phyloP scores from a whole-genome alignment of 2,329 filamentous ascomycete genomes.

The Mycosphaerelloides madeirae region DNA sequence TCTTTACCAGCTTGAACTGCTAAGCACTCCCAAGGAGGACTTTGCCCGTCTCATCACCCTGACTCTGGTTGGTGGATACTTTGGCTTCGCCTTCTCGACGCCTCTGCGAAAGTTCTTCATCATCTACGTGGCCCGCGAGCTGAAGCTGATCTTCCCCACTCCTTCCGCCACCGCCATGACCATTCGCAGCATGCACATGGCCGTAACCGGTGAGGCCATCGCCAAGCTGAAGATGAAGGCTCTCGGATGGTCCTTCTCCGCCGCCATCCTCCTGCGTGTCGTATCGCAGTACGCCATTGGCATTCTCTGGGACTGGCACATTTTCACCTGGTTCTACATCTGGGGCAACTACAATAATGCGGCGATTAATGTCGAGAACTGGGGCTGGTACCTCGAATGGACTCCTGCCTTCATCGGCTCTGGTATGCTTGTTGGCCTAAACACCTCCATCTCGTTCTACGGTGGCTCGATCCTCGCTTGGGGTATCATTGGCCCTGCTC shows the following conservation, averaged over 20 bases:
- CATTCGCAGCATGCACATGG: conserved; percentile 59
- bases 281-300: conserved; percentile 56
- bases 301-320: conserved; percentile 48
- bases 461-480: conserved; percentile 53
- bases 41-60: conserved; percentile 57
- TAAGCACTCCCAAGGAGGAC: conserved; percentile 50
- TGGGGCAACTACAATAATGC: conserved; percentile 51
- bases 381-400: conserved; percentile 58
- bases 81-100: conserved; percentile 51
- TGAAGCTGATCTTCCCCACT: conserved; percentile 57
- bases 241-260: conserved; percentile 48
- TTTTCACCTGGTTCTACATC: conserved; percentile 49
- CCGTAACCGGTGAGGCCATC: conserved; percentile 47
- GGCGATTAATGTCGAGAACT: conserved; percentile 54
- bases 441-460: conserved; percentile 56
- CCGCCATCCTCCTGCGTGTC: conserved; percentile 51
- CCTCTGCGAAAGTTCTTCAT: conserved; percentile 60
- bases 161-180: conserved; percentile 58
- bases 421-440: conserved; percentile 55
- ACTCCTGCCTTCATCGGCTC: conserved; percentile 59
- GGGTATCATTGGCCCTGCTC: conserved; percentile 54
- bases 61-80: conserved; percentile 59
- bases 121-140: conserved; percentile 58
- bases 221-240: conserved; percentile 56
- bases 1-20: conserved; percentile 53